phyloP scores from a whole-genome alignment of 108 stramenopile genomes.

The Cyclotella cryptica region DNA sequence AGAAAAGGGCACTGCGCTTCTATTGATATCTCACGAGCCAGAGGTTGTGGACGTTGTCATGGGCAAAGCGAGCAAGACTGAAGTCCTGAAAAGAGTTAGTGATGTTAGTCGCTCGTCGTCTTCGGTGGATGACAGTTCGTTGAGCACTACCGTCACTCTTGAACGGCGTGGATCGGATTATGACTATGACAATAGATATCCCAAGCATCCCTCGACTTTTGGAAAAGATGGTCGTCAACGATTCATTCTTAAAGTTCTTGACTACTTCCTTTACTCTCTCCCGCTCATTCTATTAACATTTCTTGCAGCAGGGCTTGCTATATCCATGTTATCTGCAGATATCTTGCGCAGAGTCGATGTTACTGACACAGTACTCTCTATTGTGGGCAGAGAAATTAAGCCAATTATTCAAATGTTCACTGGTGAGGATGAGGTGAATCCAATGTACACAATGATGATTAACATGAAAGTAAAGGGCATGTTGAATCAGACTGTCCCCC shows the following conservation, averaged over 20 bases:
- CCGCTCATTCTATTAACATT: slow-evolving; percentile 81
- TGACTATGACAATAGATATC: slow-evolving; percentile 14
- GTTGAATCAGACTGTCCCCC: slow-evolving; percentile 71
- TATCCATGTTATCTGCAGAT: slow-evolving; percentile 81
- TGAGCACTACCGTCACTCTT: slow-evolving; percentile 40
- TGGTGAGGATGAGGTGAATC: slow-evolving; percentile 64
- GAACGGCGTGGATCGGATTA: slow-evolving; percentile 36
- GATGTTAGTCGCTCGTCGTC: not conserved
- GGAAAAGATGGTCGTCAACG: slow-evolving; percentile 56
- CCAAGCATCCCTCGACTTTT: slow-evolving; percentile 43
- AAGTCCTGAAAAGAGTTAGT: not conserved
- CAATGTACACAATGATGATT: slow-evolving; percentile 71
- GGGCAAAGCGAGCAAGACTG: slow-evolving; percentile 43
- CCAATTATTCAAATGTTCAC: slow-evolving; percentile 79
- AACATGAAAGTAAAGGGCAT: slow-evolving; percentile 70
- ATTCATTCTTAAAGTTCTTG: slow-evolving; percentile 62
- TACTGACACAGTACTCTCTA: slow-evolving; percentile 63
- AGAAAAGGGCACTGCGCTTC: slow-evolving; percentile 61
- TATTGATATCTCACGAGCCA: slow-evolving; percentile 84
- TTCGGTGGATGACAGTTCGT: not conserved
- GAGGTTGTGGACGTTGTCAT: slow-evolving; percentile 72
- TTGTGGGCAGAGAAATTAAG: slow-evolving; percentile 72
- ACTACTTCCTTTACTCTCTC: slow-evolving; percentile 73
- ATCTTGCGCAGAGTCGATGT: slow-evolving; percentile 73
- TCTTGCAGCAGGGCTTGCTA: slow-evolving; percentile 79